phyloP scores from a whole-genome alignment of 306 rosid species.

The Vigna trinervia region DNA sequence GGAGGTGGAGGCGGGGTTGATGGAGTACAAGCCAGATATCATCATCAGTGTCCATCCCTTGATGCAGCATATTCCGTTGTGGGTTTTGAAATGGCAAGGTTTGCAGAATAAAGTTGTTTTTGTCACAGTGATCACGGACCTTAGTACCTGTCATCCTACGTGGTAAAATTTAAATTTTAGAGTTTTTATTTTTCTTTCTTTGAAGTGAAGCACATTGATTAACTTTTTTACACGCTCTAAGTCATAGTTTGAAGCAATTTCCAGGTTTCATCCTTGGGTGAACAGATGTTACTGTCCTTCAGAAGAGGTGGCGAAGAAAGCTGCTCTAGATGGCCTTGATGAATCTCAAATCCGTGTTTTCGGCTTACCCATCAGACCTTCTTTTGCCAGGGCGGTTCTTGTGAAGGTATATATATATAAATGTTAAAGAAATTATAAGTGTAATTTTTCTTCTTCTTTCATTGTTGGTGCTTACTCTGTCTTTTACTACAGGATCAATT shows the following conservation, averaged over 20 bases:
- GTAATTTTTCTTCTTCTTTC: constrained; percentile 12
- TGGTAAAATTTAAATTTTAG: constrained; percentile 58
- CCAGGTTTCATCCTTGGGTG: constrained; percentile 96
- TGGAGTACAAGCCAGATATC: constrained; percentile 94
- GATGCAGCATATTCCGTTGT: constrained; percentile 97
- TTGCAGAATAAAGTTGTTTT: constrained; percentile 89
- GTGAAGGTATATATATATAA: constrained; percentile 57
- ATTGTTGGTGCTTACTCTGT: constrained; percentile 36
- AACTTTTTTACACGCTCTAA: constrained; percentile 37
- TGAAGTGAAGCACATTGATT: constrained; percentile 10
- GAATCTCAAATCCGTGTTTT: constrained; percentile 73
- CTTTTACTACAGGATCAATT: constrained; percentile 64
- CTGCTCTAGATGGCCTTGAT: constrained; percentile 73
- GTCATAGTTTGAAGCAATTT: constrained; percentile 33
- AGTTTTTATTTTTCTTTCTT: constrained; percentile 8
- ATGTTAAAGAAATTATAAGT: constrained; percentile 3
- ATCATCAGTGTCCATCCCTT: constrained; percentile 97
- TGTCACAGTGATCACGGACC: constrained; percentile 92
- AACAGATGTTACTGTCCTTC: constrained; percentile 96
- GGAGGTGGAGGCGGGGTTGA: constrained; percentile 96
- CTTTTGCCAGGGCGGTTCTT: constrained; percentile 88
- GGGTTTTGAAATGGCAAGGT: constrained; percentile 99
- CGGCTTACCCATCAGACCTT: constrained; percentile 95
- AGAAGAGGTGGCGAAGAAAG: constrained; percentile 85
- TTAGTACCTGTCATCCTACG: constrained; percentile 90